phyloP scores from a whole-genome alignment of 768 basidiomycete species.

The Amanita pallidorosea region DNA sequence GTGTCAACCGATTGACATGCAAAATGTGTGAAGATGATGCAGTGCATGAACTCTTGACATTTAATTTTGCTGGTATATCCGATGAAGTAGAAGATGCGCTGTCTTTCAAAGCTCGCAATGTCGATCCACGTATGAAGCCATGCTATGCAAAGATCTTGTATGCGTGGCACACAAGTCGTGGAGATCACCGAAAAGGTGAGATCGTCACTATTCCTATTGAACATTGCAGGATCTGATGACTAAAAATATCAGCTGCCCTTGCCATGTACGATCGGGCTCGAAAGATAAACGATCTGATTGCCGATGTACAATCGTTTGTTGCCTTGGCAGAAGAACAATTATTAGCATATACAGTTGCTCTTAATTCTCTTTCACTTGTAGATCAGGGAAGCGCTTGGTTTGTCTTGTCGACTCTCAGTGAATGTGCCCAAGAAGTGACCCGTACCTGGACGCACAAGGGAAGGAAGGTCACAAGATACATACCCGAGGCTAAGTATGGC shows the following conservation, averaged over 20 bases:
- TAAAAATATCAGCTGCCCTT: conserved; percentile 53
- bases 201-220: conserved; percentile 8
- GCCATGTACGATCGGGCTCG: conserved; percentile 90
- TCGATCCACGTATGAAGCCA: conserved; percentile 76
- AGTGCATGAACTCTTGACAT: conserved; percentile 64
- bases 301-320: conserved; percentile 26
- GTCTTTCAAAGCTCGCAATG: conserved; percentile 88
- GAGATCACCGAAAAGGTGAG: conserved; percentile 88
- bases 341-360: conserved; percentile 76
- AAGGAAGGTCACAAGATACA: conserved; percentile 57
- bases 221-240: conserved; percentile 6
- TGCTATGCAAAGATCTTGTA: conserved; percentile 90
- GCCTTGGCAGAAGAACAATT: conserved; percentile 55
- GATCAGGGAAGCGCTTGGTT: conserved; percentile 81
- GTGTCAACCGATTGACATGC: conserved; percentile 72
- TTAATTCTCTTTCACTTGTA: conserved; percentile 80
- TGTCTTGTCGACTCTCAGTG: conserved; percentile 45
- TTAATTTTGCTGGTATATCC: conserved; percentile 77
- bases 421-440: conserved; percentile 36
- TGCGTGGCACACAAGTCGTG: conserved; percentile 81
- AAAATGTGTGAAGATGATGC: conserved; percentile 89
- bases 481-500: conserved; percentile 67
- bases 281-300: conserved; percentile 54
- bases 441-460: conserved; percentile 43
- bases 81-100: conserved; percentile 84